Evolutionary conservation across 805 yeast genomes (phyloP), one percentile per base, ranked within the genome.

Genomic region (Lachancea waltii): DNA sequence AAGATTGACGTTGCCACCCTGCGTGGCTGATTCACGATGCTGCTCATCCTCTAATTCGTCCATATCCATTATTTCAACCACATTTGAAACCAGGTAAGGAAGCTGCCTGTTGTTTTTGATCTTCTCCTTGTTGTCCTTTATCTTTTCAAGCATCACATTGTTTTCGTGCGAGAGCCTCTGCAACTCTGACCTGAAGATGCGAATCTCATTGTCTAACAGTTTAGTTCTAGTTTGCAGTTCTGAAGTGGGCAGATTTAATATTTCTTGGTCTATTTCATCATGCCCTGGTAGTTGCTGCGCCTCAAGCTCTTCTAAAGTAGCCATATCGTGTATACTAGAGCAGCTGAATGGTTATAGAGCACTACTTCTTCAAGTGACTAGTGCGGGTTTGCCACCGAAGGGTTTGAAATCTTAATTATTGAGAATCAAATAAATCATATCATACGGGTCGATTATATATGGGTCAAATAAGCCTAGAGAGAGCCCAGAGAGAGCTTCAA

Each of bases 51-150:
- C 81, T 44, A 86, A 90, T 8, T 85, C 87, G 49, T 80, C 81
- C 62, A 92, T 75, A 56, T 92, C 95, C 55, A 92, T 73, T 42
- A 92, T 69, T 64, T 92, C 99, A 23, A 92, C 97, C 36, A 92
- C 94, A 58, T 92, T 92, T 18, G 97, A 97, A 35, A 92, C 98
- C 40, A 92, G 68, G 54, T 92, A 92, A 11, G 99, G 99, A 54
- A 92, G 72, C 63, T 89, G 97, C 64, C 82, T 85, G 64, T 92
- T 92, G 61, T 92, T 90, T 55, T 85, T 85, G 63, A 92, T 90
- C 65, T 92, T 92, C 52, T 90, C 97, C 60, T 83, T 86, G 66
- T 92, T 92, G 55, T 92, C 97, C 61, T 89, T 87, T 64, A 92
- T 86, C 61, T 90, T 81, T 50, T 87, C 96, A 39, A 77, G 65